phyloP scores from a whole-genome alignment of 768 basidiomycete genomes.

The Russula sp. region DNA sequence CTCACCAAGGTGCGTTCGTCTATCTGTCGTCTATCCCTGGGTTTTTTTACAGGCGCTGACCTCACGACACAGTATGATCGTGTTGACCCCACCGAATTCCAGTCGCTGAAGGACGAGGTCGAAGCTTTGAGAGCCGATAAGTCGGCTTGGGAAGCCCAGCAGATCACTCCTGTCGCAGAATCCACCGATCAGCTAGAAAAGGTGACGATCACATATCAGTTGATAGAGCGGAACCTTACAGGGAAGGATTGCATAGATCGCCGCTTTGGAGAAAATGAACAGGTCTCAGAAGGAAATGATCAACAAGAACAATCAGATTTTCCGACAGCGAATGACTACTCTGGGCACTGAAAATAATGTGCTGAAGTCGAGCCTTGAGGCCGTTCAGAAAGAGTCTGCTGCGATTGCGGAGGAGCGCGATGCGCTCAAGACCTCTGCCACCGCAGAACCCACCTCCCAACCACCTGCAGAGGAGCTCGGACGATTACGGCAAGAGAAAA shows the following conservation, averaged over 20 bases:
- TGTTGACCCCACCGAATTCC: constrained; percentile 80
- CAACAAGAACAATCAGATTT: constrained; percentile 21
- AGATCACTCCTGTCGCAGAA: neutral
- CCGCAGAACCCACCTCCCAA: constrained; percentile 1
- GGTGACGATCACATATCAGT: constrained; percentile 15
- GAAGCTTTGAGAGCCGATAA: constrained; percentile 35
- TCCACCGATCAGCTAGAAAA: constrained; percentile 18
- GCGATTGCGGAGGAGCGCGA: constrained; percentile 27
- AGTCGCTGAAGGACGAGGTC: constrained; percentile 70
- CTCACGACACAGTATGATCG: constrained; percentile 62
- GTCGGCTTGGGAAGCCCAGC: constrained; percentile 23
- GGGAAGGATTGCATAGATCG: constrained; percentile 17
- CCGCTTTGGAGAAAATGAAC: constrained; percentile 17
- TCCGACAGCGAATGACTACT: constrained; percentile 19
- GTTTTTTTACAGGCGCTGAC: neutral
- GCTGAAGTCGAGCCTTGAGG: constrained; percentile 23
- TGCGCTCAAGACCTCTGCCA: constrained; percentile 34
- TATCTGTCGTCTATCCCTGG: neutral
- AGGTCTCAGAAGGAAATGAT: constrained; percentile 16
- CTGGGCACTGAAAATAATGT: constrained; percentile 16
- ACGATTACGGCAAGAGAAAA: constrained; percentile 34
- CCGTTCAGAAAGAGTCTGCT: constrained; percentile 26
- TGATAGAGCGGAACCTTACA: neutral
- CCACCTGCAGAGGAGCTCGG: constrained; percentile 27
- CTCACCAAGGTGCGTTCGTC: constrained; percentile 61